phyloP scores from a whole-genome alignment of 495 filamentous ascomycete species.

The Lophiotrema nucula region DNA sequence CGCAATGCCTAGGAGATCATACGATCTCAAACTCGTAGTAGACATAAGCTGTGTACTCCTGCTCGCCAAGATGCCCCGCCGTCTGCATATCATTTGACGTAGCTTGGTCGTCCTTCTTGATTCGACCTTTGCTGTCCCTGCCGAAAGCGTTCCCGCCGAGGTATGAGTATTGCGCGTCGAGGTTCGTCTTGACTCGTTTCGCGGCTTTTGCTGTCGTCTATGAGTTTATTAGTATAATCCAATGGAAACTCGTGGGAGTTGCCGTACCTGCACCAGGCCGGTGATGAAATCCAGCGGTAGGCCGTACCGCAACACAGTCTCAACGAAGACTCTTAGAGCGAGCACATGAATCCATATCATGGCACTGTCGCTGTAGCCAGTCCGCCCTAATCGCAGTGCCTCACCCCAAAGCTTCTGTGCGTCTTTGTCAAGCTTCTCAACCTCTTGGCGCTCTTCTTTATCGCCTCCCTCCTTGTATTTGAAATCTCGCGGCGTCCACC shows the following conservation, averaged over 20 bases:
- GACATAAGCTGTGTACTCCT: slow-evolving; percentile 91
- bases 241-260: neutral
- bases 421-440: slow-evolving; percentile 72
- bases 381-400: slow-evolving; percentile 79
- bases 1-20: no score
- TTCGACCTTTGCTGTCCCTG: slow-evolving; percentile 86
- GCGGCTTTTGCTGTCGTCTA: slow-evolving; percentile 79
- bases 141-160: slow-evolving; percentile 94
- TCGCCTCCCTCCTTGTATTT: slow-evolving; percentile 86
- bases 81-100: slow-evolving; percentile 76
- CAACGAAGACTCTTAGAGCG: slow-evolving; percentile 89
- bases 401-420: slow-evolving; percentile 88
- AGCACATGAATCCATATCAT: slow-evolving; percentile 95
- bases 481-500: slow-evolving; percentile 92
- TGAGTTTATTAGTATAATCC: neutral
- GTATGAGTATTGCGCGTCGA: slow-evolving; percentile 88
- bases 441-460: slow-evolving; percentile 82
- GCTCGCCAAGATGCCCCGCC: slow-evolving; percentile 61
- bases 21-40: slow-evolving; percentile 89
- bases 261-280: slow-evolving; percentile 74
- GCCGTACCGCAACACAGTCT: slow-evolving; percentile 92
- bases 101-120: slow-evolving; percentile 79
- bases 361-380: slow-evolving; percentile 87
- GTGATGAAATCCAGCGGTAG: slow-evolving; percentile 84
- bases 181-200: slow-evolving; percentile 73